These are phyloP conservation scores for Colletotrichum graminicola DNA, from an alignment of 2,329 filamentous ascomycete species.

Conservation along the genomic window DNA sequence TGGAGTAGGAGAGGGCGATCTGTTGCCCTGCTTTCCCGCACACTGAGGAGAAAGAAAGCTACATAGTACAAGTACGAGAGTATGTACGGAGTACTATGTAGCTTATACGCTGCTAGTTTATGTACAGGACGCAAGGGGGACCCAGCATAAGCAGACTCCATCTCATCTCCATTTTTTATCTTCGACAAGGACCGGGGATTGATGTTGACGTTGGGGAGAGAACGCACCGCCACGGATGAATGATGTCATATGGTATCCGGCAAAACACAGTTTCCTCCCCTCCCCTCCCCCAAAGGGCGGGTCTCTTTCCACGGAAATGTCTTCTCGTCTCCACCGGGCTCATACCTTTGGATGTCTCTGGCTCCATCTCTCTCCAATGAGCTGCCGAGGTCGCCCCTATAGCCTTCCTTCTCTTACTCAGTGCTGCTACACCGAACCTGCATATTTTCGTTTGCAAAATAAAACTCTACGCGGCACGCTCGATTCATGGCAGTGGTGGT, in stretches of 20 bases:
- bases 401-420: background rate
- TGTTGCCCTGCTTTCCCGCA: background rate
- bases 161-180: constrained; percentile 17
- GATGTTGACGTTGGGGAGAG: constrained; percentile 20
- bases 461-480: constrained; percentile 18
- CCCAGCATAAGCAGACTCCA: constrained; percentile 3
- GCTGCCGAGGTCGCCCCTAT: background rate
- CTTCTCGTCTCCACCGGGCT: constrained; percentile 32
- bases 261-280: constrained; percentile 9
- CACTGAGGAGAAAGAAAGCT: constrained; percentile 12
- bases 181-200: constrained; percentile 29
- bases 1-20: constrained; percentile 9
- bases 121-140: constrained; percentile 5
- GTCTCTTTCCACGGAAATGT: constrained; percentile 22
- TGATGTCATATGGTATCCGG: constrained; percentile 35
- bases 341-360: constrained; percentile 9
- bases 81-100: no score
- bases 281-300: background rate
- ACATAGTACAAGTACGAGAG: background rate
- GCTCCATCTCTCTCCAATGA: constrained; percentile 9
- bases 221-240: constrained; percentile 34
- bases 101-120: background rate
- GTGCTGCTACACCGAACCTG: background rate
- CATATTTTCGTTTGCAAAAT: background rate
- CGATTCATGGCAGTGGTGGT: constrained; percentile 10